Evolutionary conservation across 225 moss, liverwort and hornwort genomes (phyloP).

Genomic region (Pleurozium schreberi): DNA sequence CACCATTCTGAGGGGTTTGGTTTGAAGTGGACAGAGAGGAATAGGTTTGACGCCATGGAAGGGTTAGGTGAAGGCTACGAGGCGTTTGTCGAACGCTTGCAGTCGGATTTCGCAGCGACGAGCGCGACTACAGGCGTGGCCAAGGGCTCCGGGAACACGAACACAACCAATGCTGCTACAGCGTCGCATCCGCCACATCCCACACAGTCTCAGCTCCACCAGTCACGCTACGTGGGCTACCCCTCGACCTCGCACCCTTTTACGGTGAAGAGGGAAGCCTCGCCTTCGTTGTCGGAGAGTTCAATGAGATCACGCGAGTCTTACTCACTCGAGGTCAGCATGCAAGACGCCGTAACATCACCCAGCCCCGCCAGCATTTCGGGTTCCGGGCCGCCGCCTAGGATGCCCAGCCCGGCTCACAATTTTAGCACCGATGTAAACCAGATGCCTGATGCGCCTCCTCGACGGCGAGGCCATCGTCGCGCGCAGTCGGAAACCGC

Average conservation of each 20-base stretch:
- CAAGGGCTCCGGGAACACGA: background rate
- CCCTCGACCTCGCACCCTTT: constrained; percentile 43
- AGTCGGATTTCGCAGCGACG: constrained; percentile 75
- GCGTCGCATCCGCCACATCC: constrained; percentile 47
- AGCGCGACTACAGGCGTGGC: constrained; percentile 11
- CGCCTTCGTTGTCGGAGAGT: constrained; percentile 36
- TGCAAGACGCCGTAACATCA: constrained; percentile 50
- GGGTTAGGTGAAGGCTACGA: constrained; percentile 86
- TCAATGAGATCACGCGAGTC: constrained; percentile 49
- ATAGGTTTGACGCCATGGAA: constrained; percentile 46
- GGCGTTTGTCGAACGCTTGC: constrained; percentile 86
- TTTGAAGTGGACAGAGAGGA: background rate
- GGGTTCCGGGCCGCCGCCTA: constrained; percentile 27
- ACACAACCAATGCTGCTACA: constrained; percentile 24
- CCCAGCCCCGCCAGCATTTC: constrained; percentile 29
- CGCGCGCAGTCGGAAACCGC: constrained; percentile 47
- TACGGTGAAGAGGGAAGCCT: constrained; percentile 42
- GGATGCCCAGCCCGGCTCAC: constrained; percentile 30
- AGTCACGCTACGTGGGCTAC: constrained; percentile 50
- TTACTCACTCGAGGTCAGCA: constrained; percentile 39
- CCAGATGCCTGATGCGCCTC: constrained; percentile 52
- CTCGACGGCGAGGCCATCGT: constrained; percentile 36
- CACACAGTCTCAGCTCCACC: constrained; percentile 47
- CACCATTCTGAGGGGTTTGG: background rate
- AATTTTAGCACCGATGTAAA: constrained; percentile 49